Conservation (phyloP, 768 basidiomycete genomes). For the Pleurotus citrinopileatus region DNA sequence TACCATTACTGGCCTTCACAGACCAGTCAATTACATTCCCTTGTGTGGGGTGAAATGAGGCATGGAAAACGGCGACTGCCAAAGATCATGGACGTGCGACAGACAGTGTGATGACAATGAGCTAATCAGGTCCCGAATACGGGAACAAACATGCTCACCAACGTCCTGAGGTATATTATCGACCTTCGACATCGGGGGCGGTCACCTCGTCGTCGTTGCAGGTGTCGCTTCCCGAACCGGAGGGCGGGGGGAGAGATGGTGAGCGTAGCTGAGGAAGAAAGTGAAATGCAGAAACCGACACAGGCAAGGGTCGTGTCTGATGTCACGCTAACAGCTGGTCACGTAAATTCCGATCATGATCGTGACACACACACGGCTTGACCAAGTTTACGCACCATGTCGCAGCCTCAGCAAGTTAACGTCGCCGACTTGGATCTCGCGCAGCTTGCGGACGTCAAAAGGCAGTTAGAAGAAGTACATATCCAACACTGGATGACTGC, state of each 20-base stretch:
- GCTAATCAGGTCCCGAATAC: neutral
- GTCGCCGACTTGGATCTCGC: conserved; percentile 80
- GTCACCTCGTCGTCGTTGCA: neutral
- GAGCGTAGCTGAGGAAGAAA: neutral
- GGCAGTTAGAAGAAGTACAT: conserved; percentile 87
- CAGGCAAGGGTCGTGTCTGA: too few species aligned
- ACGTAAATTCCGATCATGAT: too few species aligned
- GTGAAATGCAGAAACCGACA: neutral
- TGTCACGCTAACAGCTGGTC: too few species aligned
- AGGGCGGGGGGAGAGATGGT: neutral
- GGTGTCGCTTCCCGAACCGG: too few species aligned
- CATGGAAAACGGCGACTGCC: conserved; percentile 79
- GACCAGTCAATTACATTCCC: conserved; percentile 83
- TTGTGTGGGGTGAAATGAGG: conserved; percentile 80
- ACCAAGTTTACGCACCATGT: too few species aligned
- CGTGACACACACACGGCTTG: too few species aligned
- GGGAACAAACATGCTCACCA: conserved; percentile 28
- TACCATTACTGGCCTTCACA: conserved; percentile 67
- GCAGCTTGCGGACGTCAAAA: conserved; percentile 86
- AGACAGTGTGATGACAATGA: neutral
- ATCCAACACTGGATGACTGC: neutral
- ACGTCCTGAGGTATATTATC: conserved; percentile 46
- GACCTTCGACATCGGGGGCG: neutral
- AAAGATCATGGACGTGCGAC: neutral
- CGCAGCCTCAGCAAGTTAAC: conserved; percentile 69